Evolutionary conservation across 768 basidiomycete genomes (phyloP), one percentile per base, ranked within the genome.

Genomic region (Boletus subcaerulescens): DNA sequence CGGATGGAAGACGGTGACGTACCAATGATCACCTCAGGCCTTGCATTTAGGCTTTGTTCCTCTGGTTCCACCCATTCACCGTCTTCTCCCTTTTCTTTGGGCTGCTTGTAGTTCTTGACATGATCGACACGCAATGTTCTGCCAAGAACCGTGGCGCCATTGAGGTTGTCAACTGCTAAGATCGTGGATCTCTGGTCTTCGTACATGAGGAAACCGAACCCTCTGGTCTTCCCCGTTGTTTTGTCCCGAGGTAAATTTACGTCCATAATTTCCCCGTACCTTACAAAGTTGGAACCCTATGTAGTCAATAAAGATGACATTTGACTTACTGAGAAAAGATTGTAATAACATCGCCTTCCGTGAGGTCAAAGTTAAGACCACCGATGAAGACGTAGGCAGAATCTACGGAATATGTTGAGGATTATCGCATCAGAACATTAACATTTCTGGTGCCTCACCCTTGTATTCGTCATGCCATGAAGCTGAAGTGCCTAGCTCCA

Each of bases 391-490:
- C 78, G 72, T 98, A 97, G 15, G 97, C 97, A 44, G 94, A 97
- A 71, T 98, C 95, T 87, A 57, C 17, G 31, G 22, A 31, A 17
- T 12, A 35, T 47, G 41, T 53, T 58, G 32, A 60, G 33, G 43
- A 57, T 8, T 60, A 53, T 18, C 11, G 31, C 18, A 33, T 35
- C 33, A 2, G 33, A 35, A 13, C 26, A 10, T 5, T 6, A 42
- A n/a, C 29, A 10, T 60, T 26, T 39, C 11, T 26, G 20, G 15
- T 15, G 5, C 17, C 60, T 58, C 52, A 83, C 86, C 84, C 73
- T 90, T 95, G 76, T 96, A 98, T 65, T 98, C 91, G 64, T 98
- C 93, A 64, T 98, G 96, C 96, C 96, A 99, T 45, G 88, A 91
- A 60, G 81, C 84, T 48, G 77, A 76, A 24, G 78, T 68, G 5